Base-by-base conservation (phyloP, 2,329 filamentous ascomycete species). In the Elsinoe batatas region DNA sequence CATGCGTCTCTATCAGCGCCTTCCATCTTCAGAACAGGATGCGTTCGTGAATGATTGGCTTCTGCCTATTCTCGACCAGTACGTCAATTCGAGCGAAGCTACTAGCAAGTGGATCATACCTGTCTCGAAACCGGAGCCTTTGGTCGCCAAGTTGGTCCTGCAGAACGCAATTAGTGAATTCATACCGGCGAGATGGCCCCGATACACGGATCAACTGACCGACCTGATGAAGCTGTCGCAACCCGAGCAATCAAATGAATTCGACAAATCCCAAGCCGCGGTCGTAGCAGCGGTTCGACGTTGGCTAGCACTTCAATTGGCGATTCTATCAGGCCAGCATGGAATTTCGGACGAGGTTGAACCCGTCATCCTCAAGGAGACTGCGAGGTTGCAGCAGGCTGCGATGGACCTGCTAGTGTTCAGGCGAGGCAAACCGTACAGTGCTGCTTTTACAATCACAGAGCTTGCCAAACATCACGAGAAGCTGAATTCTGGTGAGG, bases 231-330 rank as follows among this genome's bases (percentile, higher is more conserved):
- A 83, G 54, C 80, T 81, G 5, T 94, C 89, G 0, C 77, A 88
- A 4, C 89, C 91, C 0, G 89, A 91, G 65, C 83, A 91, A 56
- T 90, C 89, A 0, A 85, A 85, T 59, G 86, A 89, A 15, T 87
- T 87, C 61, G 77, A 80, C 22, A 76, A 77, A 40, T 94, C 88
- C 0, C 89, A 95, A 66, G 77, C 81, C 51, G 74, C 75, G 38
- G 76, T 95, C 22, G 79, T 81, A 8, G 76, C 82, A 5, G 79
- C 86, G 62, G 83, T 84, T 0, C 74, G 76, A 44, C 82, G 87
- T 0, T 88, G 72, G 63, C 68, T 88, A 72, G 71, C 78, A 1
- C 69, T 89, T 8, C 74, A 76, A 58, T 61, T 67, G 44, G 68
- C 71, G 17, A 58, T 76, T 20, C 61, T 73, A 26, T 60, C 63